These are phyloP conservation scores for Pseudocercospora fuligena DNA, from an alignment of 2,329 filamentous ascomycete species.

Conservation along the genomic window DNA sequence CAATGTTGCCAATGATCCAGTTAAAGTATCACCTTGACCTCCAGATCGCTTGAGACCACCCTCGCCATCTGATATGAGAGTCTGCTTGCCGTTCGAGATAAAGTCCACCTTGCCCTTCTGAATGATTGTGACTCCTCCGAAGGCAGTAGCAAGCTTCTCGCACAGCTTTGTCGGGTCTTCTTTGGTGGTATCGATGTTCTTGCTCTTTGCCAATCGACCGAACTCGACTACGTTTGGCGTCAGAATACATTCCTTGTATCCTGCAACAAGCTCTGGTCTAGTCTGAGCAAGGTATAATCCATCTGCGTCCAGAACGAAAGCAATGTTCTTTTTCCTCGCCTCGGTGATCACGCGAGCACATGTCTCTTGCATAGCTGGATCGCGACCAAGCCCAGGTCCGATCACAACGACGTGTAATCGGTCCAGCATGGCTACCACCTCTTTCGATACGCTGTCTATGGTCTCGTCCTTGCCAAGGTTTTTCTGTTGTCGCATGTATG, in stretches of 20 bases:
- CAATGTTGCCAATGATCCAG: conserved; percentile 85
- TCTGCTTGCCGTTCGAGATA: conserved; percentile 78
- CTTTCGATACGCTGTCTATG: conserved; percentile 66
- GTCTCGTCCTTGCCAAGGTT: conserved; percentile 60
- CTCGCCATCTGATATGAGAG: conserved; percentile 74
- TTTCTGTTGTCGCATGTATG: conserved; percentile 82
- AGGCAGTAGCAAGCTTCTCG: conserved; percentile 70
- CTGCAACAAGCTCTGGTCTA: conserved; percentile 75
- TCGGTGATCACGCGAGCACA: conserved; percentile 78
- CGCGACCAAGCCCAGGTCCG: conserved; percentile 88
- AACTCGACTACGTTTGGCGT: conserved; percentile 98
- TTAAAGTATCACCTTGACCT: conserved; percentile 94
- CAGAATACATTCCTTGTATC: conserved; percentile 82
- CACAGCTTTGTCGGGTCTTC: conserved; percentile 64
- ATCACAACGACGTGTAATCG: conserved; percentile 92
- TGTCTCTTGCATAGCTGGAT: conserved; percentile 86
- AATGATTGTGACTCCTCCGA: conserved; percentile 87
- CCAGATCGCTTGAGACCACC: conserved; percentile 90
- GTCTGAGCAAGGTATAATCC: conserved; percentile 78
- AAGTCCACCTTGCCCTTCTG: conserved; percentile 86
- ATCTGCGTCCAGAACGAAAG: conserved; percentile 91
- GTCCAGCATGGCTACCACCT: conserved; percentile 78
- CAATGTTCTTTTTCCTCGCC: conserved; percentile 72
- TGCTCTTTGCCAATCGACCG: conserved; percentile 74
- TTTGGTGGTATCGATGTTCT: conserved; percentile 65